Evolutionary conservation across 1,284 basidiomycete genomes (phyloP), one percentile per base, ranked within the genome.

Genomic region (Fomitiporia mediterranea): DNA sequence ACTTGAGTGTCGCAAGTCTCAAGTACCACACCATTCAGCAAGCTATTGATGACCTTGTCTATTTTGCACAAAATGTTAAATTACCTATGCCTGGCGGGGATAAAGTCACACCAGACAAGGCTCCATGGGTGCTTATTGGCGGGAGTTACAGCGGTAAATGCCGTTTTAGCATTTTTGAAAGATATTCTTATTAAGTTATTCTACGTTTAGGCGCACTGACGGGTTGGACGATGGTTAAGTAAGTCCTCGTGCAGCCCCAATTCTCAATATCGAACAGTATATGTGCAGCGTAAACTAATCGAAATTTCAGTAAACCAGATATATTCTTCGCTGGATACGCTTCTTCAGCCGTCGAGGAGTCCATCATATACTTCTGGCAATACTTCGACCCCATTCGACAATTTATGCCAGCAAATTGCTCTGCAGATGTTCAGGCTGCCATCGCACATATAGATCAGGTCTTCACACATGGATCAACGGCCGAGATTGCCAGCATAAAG

Each of bases 171-270:
- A 2, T 3, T 9, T n/a, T 34, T 13, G 42, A 27, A 6, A 51
- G 3, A 23, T 34, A 27, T 35, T 55, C 7, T 47, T 32, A n/a
- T 25, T 25, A 17, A 23, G 1, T 9, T 44, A 37, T 15, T 32
- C 21, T 44, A 19, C 38, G 56, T 43, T 25, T 55, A 60, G 65
- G 58, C 61, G 86, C 86, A 13, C 69, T 89, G 37, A 82, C 82
- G 1, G 80, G 81, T 60, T 89, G 81, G 79, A 83, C 84, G 1
- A 81, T 88, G 80, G 80, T 82, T 51, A 81, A 84, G 86, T 86
- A 59, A 65, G 78, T 69, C 5, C 27, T 44, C 32, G 11, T 17
- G 13, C 3, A 17, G 8, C 27, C 23, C 9, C 4, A 48, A 8
- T 7, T 25, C 13, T 47, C 53, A 2, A 39, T 39, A 13, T 43